Evolutionary conservation across 306 rosid species (phyloP), one percentile per base, ranked within the genome.

Genomic region (Echinosophora koreensis): DNA sequence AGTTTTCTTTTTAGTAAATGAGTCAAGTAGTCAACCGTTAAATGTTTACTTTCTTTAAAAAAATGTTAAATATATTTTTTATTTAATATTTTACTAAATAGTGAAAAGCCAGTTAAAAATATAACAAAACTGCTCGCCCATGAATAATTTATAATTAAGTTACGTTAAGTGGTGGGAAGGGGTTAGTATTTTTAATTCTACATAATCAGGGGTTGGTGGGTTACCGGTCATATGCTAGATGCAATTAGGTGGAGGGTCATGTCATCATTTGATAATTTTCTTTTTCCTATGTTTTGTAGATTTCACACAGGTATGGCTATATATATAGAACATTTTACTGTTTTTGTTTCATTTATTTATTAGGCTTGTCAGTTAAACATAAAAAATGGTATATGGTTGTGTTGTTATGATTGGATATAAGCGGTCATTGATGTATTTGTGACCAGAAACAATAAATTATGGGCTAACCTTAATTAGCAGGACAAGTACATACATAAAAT

Each of bases 191-290:
- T 11, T 8, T 68, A 37, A 38, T n/a, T 8, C 10, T 4, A 1
- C 17, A 13, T 42, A 4, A 9, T 22, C 39, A 22, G 41, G 39
- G 72, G 77, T 78, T 59, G 90, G 86, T 81, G 77, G 63, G 22
- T 74, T 69, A 38, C 71, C 9, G 54, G 84, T 86, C 64, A 81
- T 69, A 56, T 51, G 63, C 77, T 14, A 22, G 30, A 61, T 14
- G 73, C 3, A 59, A 63, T 78, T 83, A 32, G 83, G 77, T 78
- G 52, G 68, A 55, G 3, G 44, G 72, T 66, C 11, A 27, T 28
- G 32, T 64, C 65, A 39, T 38, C 12, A 47, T 72, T 58, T 72
- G 9, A 14, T 14, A 16, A 5, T 3, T 30, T 5, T 6, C 9
- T 18, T 69, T 60, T 44, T 74, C 58, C 15, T 34, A 18, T 28